Base-by-base conservation (phyloP, 148 eudicot species). In the Rhododendron ferrugineum region DNA sequence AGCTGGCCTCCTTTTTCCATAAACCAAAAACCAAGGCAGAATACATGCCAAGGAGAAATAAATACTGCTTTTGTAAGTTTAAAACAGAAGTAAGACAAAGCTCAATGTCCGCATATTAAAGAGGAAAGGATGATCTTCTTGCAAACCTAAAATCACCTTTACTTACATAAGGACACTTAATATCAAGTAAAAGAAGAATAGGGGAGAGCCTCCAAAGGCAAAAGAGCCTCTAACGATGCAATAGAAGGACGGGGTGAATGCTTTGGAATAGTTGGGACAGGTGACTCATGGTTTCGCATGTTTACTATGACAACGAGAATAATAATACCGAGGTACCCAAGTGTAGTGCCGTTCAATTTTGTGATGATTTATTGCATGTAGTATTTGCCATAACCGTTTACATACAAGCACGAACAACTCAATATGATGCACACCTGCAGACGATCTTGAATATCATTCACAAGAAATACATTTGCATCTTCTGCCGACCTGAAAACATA, bases 381-480 rank as follows among this genome's bases (percentile, higher is more conserved):
- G 20, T 22, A 30, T 13, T 30, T 15, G 40, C 40, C 75, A 32
- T 13, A 70, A 70, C 37, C 0, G 20, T 32, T 13, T 30, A 30
- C 5, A 68, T 68, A 26, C 16, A 7, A 30, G 75, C 40, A 70
- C 7, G 6, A 70, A 70, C 9, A 70, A 70, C 20, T 30, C 40
- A 70, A 70, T 70, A 30, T 70, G 75, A 30, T 32, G 75, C 84
- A 60, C 85, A 94, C 98, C 99, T 95, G 98, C 44, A 96, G 94
- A 86, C 96, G 99, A 92, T 94, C 95, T 92, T 92, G 95, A 82
- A 90, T 88, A 89, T 95, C 95, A 87, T 96, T 96, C 84, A 96
- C 94, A 91, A 96, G 85, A 84, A 95, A 96, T 75, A 94, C 95
- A 86, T 96, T 96, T 85, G 98, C 95, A 92, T 96, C 98, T 83